A percentile compares a stretch with the other conserved stretches of the same genome.
Evolutionary conservation across 257 asterid species (phyloP).

Genomic region (Henckelia pumila): DNA sequence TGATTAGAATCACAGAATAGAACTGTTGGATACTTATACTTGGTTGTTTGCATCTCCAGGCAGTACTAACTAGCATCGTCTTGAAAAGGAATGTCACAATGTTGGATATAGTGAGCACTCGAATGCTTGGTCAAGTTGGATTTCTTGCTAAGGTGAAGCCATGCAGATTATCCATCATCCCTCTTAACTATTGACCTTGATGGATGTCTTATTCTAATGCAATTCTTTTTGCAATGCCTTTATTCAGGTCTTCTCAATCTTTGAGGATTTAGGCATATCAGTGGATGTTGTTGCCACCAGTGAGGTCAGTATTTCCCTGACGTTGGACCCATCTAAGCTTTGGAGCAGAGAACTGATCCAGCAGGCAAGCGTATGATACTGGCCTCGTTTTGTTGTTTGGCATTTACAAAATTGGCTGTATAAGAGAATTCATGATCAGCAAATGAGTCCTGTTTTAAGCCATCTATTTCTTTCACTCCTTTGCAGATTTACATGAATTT

Average conservation of each 20-base stretch:
- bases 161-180: conserved; percentile 11
- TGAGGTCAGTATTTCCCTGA: conserved; percentile 90
- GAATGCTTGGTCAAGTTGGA: conserved; percentile 94
- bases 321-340: conserved; percentile 88
- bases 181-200: conserved; percentile 3
- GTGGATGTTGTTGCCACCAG: conserved; percentile 97
- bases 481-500: not conserved
- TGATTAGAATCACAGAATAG: conserved; percentile 7
- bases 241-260: conserved; percentile 72
- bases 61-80: conserved; percentile 88
- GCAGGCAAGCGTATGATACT: conserved; percentile 71
- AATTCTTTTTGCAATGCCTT: conserved; percentile 15
- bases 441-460: conserved; percentile 16
- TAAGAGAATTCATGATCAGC: conserved; percentile 5
- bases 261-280: conserved; percentile 91
- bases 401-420: not conserved
- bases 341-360: conserved; percentile 94
- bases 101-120: conserved; percentile 88
- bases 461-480: not conserved
- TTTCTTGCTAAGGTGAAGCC: conserved; percentile 79
- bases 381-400: conserved; percentile 21
- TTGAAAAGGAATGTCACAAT: conserved; percentile 84
- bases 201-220: conserved; percentile 15
- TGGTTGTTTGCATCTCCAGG: conserved; percentile 46
- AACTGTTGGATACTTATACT: conserved; percentile 13